A percentile compares a stretch with the other conserved stretches of the same genome.
Evolutionary conservation across 768 basidiomycete genomes (phyloP).

Genomic region (Cytidiella melzeri): DNA sequence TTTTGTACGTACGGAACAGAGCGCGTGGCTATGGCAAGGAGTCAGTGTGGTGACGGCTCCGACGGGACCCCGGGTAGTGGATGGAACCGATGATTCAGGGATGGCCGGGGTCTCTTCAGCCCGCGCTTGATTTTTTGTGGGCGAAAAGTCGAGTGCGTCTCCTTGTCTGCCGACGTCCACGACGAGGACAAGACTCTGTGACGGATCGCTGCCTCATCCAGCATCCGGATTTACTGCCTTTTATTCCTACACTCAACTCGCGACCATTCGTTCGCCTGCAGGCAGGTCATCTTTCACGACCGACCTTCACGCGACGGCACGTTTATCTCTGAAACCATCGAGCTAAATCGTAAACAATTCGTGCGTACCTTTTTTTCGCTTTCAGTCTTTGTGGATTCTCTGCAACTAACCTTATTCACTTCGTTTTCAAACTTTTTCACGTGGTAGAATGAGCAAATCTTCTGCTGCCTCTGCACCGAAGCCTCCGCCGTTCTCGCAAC

Average conservation of each 20-base stretch:
- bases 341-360: conserved; percentile 36
- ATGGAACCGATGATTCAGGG: neutral
- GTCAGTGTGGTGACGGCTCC: conserved; percentile 8
- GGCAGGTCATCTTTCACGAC: conserved; percentile 89
- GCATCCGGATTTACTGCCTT: conserved; percentile 21
- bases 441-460: conserved; percentile 92
- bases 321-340: conserved; percentile 41
- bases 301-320: conserved; percentile 60
- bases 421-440: too few species aligned
- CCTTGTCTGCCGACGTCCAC: conserved; percentile 20
- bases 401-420: neutral
- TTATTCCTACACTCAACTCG: conserved; percentile 39
- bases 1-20: neutral
- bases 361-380: conserved; percentile 15
- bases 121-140: conserved; percentile 13
- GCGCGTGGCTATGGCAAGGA: neutral
- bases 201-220: conserved; percentile 27
- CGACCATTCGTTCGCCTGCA: conserved; percentile 61
- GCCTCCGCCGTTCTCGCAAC: conserved; percentile 68
- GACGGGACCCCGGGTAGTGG: conserved; percentile 4
- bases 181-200: conserved; percentile 25
- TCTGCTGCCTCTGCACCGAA: conserved; percentile 67
- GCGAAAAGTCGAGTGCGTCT: neutral
- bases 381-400: neutral
- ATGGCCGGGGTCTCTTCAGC: conserved; percentile 7